A percentile compares a stretch with the other conserved stretches of the same genome.
phyloP scores from a whole-genome alignment of 2,329 filamentous ascomycete species.

The Claviceps pusilla region DNA sequence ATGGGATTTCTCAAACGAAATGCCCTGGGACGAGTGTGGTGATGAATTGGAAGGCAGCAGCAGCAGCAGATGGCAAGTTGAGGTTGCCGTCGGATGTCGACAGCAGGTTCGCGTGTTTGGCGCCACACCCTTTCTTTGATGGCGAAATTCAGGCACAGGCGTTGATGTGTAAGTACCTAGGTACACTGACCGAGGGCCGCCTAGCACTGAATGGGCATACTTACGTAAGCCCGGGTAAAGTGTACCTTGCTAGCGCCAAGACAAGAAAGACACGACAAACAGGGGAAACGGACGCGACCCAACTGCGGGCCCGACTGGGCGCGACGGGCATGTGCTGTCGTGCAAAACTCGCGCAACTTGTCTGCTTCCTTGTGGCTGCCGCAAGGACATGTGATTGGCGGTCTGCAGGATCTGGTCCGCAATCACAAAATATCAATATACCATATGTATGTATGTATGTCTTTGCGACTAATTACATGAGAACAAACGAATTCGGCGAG shows the following conservation, averaged over 20 bases:
- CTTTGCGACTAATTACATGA: too few relatives aligned
- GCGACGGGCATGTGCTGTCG: too few relatives aligned
- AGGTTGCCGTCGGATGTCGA: conserved; percentile 1
- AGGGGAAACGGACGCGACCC: not conserved
- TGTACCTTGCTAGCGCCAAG: not conserved
- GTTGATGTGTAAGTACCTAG: not conserved
- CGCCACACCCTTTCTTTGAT: conserved; percentile 1
- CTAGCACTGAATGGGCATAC: too few relatives aligned
- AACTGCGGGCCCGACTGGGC: not conserved
- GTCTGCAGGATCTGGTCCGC: too few relatives aligned
- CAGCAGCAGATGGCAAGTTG: not conserved
- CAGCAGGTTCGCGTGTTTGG: not conserved
- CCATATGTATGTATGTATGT: too few relatives aligned
- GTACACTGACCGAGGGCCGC: too few relatives aligned
- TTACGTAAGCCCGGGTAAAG: not conserved
- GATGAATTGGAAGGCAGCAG: not conserved
- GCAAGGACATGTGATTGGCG: too few relatives aligned
- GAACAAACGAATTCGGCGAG: too few relatives aligned
- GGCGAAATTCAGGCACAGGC: conserved; percentile 1
- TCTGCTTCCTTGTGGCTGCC: too few relatives aligned
- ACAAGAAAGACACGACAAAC: too few relatives aligned
- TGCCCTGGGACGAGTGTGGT: not conserved
- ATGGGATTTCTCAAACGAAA: not conserved
- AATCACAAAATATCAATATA: too few relatives aligned
- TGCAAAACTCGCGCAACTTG: too few relatives aligned